These are phyloP conservation scores for Wallacemonas rigidus DNA, from an alignment of 208 protist genomes.

Conservation along the genomic window DNA sequence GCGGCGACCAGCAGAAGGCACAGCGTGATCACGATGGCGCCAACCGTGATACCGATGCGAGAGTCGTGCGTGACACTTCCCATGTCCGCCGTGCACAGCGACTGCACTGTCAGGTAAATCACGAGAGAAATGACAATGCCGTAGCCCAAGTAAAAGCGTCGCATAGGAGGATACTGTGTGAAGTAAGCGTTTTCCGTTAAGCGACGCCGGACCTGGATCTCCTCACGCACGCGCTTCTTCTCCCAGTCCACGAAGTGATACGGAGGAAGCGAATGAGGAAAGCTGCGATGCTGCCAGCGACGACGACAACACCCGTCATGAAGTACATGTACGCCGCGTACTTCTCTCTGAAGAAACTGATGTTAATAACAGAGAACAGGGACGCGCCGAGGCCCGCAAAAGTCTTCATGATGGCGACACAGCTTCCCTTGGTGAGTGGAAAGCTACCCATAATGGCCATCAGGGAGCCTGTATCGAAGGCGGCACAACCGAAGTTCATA, in stretches of 20 bases:
- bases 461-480: slow-evolving; percentile 58
- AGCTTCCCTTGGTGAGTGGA: slow-evolving; percentile 39
- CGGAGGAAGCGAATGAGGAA: slow-evolving; percentile 46
- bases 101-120: slow-evolving; percentile 53
- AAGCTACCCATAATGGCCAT: slow-evolving; percentile 67
- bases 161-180: slow-evolving; percentile 48
- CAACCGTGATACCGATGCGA: slow-evolving; percentile 38
- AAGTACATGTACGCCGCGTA: slow-evolving; percentile 66
- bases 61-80: slow-evolving; percentile 23
- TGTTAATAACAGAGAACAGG: slow-evolving; percentile 44
- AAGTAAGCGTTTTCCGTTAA: slow-evolving; percentile 61
- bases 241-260: slow-evolving; percentile 43
- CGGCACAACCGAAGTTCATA: slow-evolving; percentile 51
- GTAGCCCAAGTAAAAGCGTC: slow-evolving; percentile 48
- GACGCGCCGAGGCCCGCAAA: slow-evolving; percentile 49
- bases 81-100: slow-evolving; percentile 47
- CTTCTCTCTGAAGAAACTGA: slow-evolving; percentile 42
- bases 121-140: slow-evolving; percentile 37
- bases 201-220: slow-evolving; percentile 31
- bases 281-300: slow-evolving; percentile 26
- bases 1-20: slow-evolving; percentile 28
- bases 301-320: slow-evolving; percentile 30
- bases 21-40: slow-evolving; percentile 32
- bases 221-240: slow-evolving; percentile 27
- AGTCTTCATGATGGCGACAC: slow-evolving; percentile 61